phyloP scores from a whole-genome alignment of 495 filamentous ascomycete species.

The Penicillium bovifimosum region DNA sequence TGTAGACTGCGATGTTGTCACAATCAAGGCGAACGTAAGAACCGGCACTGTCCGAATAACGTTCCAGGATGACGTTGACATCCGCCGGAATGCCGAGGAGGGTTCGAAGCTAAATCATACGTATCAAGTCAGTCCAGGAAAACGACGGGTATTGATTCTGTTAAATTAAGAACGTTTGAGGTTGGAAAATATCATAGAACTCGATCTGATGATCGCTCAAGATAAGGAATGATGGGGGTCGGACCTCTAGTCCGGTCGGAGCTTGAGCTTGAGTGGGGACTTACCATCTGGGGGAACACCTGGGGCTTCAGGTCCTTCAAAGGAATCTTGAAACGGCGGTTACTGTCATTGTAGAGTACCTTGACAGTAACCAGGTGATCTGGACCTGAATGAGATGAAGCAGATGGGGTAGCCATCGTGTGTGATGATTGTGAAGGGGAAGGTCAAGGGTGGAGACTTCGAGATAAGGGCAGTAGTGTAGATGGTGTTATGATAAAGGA shows the following conservation, averaged over 20 bases:
- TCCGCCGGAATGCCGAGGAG: slow-evolving; percentile 65
- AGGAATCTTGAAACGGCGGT: slow-evolving; percentile 83
- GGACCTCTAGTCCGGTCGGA: slow-evolving; percentile 25
- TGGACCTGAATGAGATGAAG: slow-evolving; percentile 37
- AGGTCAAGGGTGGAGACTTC: neutral
- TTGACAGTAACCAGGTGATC: slow-evolving; percentile 85
- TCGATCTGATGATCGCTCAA: slow-evolving; percentile 8
- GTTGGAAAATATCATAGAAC: slow-evolving; percentile 2
- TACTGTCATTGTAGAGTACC: slow-evolving; percentile 65
- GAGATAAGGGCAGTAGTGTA: slow-evolving; percentile 6
- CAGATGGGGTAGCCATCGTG: slow-evolving; percentile 33
- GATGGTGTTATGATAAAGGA: neutral
- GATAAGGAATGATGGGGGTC: slow-evolving; percentile 18
- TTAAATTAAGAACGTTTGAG: neutral
- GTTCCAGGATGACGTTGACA: slow-evolving; percentile 73
- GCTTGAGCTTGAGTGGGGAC: slow-evolving; percentile 41
- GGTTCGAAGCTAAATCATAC: slow-evolving; percentile 59
- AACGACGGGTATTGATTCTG: neutral
- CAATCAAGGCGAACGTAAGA: slow-evolving; percentile 75
- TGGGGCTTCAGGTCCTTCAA: slow-evolving; percentile 75
- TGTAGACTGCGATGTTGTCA: slow-evolving; percentile 78
- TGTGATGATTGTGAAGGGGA: neutral
- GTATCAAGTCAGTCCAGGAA: slow-evolving; percentile 15
- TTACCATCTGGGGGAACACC: slow-evolving; percentile 79
- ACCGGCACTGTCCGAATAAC: slow-evolving; percentile 90